Conservation (phyloP, 768 basidiomycete genomes). For the Suillus subalutaceus region DNA sequence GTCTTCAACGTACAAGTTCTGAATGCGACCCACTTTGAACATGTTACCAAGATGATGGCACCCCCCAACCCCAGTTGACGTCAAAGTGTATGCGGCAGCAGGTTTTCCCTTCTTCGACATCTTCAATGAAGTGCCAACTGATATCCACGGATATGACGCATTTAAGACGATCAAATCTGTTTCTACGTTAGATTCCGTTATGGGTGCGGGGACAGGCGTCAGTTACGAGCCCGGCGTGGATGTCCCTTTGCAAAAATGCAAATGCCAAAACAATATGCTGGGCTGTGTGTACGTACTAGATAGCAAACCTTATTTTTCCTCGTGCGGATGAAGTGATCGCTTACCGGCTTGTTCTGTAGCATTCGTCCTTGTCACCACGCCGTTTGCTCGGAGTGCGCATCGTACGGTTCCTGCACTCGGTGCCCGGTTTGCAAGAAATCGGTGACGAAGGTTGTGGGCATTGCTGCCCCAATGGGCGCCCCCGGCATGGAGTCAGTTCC, state of each 20-base stretch:
- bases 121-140: slow-evolving; percentile 2
- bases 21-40: not conserved
- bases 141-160: not conserved
- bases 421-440: not conserved
- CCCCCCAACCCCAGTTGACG: not conserved
- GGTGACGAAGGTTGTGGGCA: not conserved
- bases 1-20: slow-evolving; percentile 3
- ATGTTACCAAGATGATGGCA: slow-evolving; percentile 5
- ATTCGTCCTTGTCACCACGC: slow-evolving; percentile 1
- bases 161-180: not conserved
- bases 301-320: not conserved
- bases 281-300: not conserved
- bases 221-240: not conserved
- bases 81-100: not conserved
- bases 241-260: not conserved
- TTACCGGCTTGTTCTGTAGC: not conserved
- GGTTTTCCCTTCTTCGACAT: slow-evolving; percentile 3
- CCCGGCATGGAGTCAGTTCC: not conserved
- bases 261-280: not conserved
- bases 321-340: not conserved
- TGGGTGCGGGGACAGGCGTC: not conserved
- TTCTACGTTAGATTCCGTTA: not conserved
- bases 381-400: not conserved
- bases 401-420: not conserved
- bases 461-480: slow-evolving; percentile 3